A percentile compares a stretch with the other conserved stretches of the same genome.
Evolutionary conservation across 2,329 filamentous ascomycete species (phyloP).

Genomic region (Aspergillus amoenus): DNA sequence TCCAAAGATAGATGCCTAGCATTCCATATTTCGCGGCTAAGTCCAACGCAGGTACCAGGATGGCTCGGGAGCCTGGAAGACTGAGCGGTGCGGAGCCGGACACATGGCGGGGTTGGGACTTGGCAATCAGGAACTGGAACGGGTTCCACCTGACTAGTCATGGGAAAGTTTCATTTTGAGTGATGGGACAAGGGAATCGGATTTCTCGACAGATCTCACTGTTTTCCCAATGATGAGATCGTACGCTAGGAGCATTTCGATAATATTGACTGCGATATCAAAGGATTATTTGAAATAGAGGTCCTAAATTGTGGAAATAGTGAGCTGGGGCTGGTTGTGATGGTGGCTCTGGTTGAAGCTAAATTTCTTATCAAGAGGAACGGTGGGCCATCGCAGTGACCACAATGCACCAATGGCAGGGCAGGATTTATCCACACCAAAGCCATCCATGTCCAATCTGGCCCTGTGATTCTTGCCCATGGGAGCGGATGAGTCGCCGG

Average conservation of each 20-base stretch:
- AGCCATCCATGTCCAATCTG: background rate
- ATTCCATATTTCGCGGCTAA: background rate
- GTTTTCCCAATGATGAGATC: no score
- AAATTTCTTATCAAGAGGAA: constrained; percentile 8
- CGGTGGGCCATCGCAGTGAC: constrained; percentile 6
- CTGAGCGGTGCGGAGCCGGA: background rate
- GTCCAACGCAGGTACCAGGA: constrained; percentile 7
- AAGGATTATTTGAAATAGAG: no score
- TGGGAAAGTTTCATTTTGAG: constrained; percentile 6
- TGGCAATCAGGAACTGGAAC: constrained; percentile 9
- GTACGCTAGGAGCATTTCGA: no score
- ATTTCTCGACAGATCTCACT: background rate
- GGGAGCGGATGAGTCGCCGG: background rate
- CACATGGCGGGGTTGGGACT: constrained; percentile 8
- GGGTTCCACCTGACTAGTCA: constrained; percentile 6
- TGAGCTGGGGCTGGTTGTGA: background rate
- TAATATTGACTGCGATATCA: no score
- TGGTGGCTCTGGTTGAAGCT: background rate
- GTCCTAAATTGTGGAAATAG: no score
- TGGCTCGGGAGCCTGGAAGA: background rate
- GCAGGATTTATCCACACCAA: background rate
- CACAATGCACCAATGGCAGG: constrained; percentile 1
- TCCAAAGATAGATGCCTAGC: background rate
- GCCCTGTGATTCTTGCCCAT: background rate
- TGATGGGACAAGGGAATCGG: background rate